Evolutionary conservation across 768 basidiomycete genomes (phyloP).

Genomic region (Leccinum variicolor): DNA sequence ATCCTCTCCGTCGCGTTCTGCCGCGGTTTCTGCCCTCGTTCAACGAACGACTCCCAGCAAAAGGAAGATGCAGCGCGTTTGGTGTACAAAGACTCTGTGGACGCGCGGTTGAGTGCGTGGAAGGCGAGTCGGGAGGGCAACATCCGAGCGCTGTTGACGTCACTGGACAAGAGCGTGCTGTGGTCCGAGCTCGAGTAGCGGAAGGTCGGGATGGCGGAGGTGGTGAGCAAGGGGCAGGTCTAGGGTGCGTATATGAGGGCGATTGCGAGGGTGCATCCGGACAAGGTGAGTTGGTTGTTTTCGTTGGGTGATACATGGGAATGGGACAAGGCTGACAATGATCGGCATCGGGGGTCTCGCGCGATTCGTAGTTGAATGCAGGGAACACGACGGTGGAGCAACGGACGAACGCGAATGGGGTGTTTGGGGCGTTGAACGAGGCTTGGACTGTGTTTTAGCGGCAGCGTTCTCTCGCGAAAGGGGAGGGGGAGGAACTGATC

Average conservation of each 20-base stretch:
- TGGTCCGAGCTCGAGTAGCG: conserved; percentile 81
- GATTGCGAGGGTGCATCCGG: conserved; percentile 93
- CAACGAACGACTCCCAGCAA: conserved; percentile 57
- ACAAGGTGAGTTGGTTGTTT: conserved; percentile 65
- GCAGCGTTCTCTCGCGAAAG: neutral
- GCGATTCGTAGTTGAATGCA: conserved; percentile 35
- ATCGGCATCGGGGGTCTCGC: too few species aligned
- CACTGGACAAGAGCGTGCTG: conserved; percentile 71
- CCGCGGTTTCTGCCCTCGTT: conserved; percentile 57
- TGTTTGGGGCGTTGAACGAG: conserved; percentile 89
- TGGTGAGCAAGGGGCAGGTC: conserved; percentile 79
- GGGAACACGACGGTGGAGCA: conserved; percentile 88
- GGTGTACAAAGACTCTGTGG: conserved; percentile 77
- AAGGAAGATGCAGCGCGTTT: conserved; percentile 72
- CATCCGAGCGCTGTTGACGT: conserved; percentile 83
- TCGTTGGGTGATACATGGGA: too few species aligned
- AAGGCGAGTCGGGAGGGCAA: conserved; percentile 88
- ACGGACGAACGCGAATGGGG: conserved; percentile 90
- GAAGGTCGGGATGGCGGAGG: conserved; percentile 85
- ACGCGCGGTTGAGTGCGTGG: conserved; percentile 71
- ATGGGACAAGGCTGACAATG: neutral
- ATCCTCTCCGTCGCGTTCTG: conserved; percentile 38
- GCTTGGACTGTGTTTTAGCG: conserved; percentile 79
- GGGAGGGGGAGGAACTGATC: conserved; percentile 24
- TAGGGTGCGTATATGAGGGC: conserved; percentile 90